Evolutionary conservation across 306 rosid species (phyloP), one percentile per base, ranked within the genome.

Genomic region (Cajanus cajan): DNA sequence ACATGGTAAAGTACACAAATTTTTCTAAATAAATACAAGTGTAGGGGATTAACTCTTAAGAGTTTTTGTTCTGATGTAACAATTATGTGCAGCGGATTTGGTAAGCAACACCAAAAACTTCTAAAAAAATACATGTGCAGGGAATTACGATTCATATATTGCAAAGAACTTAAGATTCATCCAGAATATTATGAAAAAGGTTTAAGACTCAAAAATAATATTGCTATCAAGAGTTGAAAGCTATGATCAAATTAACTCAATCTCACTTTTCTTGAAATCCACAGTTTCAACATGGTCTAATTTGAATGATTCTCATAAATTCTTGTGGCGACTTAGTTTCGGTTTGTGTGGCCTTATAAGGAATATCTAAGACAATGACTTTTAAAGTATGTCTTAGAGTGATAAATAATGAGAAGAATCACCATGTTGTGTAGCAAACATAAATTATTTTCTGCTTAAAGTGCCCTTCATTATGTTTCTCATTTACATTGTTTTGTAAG

Each of bases 361-460:
- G 78, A 80, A 61, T 79, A 52, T 76, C 89, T 43, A 48, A 83
- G 96, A 88, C 94, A 83, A 78, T 93, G 82, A 90, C 87, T 92
- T 94, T 94, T 89, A 85, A 81, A 51, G 97, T 92, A 78, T 84
- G 89, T 86, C 94, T 90, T 87, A 87, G 92, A 78, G 73, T 47
- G 73, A 76, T 77, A 80, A 84, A 80, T 58, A 82, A 78, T 22
- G 57, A 54, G 70, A 76, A 24, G 36, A 77, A 74, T 36, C 12
- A 25, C 54, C 73, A 78, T 78, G 73, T 33, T 25, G 11, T 64
- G 41, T 64, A 77, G 16, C 62, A 73, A 8, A 85, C 55, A 33
- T 52, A 77, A 77, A 69, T 21, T 55, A 39, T 62, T 45, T 47
- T 79, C 43, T 69, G 64, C 57, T 28, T 63, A 31, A 37, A 70